These are phyloP conservation scores for Tuber magnatum DNA, from an alignment of 495 filamentous ascomycete genomes.

Conservation along the genomic window DNA sequence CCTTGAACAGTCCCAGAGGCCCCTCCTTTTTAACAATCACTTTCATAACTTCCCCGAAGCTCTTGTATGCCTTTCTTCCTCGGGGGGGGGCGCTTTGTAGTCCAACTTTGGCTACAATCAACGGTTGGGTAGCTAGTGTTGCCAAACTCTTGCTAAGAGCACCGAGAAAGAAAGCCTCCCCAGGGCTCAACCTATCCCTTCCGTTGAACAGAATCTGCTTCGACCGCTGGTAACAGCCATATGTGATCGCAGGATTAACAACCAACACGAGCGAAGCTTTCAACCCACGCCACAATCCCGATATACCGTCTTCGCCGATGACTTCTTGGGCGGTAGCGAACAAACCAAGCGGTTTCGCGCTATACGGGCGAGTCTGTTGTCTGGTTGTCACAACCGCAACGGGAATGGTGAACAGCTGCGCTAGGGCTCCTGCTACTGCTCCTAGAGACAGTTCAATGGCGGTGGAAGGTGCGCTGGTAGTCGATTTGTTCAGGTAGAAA, in stretches of 20 bases:
- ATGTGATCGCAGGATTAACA: conserved; percentile 95
- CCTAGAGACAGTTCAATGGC: conserved; percentile 79
- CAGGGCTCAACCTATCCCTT: conserved; percentile 66
- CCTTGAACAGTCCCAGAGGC: conserved; percentile 77
- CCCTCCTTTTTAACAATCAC: conserved; percentile 90
- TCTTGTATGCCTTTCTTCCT: conserved; percentile 86
- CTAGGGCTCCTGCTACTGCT: conserved; percentile 79
- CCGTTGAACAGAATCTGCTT: conserved; percentile 71
- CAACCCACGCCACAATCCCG: conserved; percentile 85
- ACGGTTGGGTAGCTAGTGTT: conserved; percentile 85
- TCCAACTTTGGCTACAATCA: conserved; percentile 97
- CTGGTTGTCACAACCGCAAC: conserved; percentile 91
- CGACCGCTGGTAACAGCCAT: conserved; percentile 90
- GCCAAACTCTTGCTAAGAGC: conserved; percentile 89
- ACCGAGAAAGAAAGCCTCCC: conserved; percentile 91
- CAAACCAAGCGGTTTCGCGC: conserved; percentile 75
- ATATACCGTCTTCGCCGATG: conserved; percentile 81
- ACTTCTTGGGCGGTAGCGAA: conserved; percentile 85
- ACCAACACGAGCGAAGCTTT: conserved; percentile 96
- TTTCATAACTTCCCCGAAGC: conserved; percentile 87
- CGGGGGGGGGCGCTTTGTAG: conserved; percentile 88
- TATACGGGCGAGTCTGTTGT: conserved; percentile 79
- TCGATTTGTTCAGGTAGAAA: conserved; percentile 64
- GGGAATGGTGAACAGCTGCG: conserved; percentile 93
- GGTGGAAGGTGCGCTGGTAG: conserved; percentile 65